These are phyloP conservation scores for Elymus sibiricus DNA, from an alignment of 176 grass and related monocot genomes.

Conservation along the genomic window DNA sequence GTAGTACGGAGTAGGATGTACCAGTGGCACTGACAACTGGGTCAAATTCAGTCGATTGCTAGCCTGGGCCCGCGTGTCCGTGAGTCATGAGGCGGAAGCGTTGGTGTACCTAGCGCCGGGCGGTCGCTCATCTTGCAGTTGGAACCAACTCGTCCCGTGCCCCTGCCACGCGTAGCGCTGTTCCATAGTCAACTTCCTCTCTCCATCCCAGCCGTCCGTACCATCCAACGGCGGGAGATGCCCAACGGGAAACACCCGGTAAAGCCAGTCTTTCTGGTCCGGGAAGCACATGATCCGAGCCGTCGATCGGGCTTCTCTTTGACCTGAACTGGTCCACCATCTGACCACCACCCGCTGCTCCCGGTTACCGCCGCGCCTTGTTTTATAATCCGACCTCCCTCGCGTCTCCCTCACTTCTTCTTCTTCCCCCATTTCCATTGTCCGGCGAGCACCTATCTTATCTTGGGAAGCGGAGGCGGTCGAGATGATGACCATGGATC, in stretches of 20 bases:
- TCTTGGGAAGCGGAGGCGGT: neutral
- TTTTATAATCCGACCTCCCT: slow-evolving; percentile 18
- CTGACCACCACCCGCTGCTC: neutral
- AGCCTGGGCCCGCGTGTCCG: neutral
- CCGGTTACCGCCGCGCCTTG: neutral
- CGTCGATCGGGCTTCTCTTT: neutral
- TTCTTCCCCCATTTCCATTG: neutral
- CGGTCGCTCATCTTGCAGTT: slow-evolving; percentile 1
- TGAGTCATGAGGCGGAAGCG: rapidly evolving
- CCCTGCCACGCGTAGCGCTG: neutral
- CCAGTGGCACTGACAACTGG: neutral
- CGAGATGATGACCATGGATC: slow-evolving; percentile 43
- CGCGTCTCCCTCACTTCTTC: neutral
- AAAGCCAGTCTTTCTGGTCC: too few relatives aligned
- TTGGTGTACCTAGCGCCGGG: neutral
- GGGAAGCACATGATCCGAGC: neutral
- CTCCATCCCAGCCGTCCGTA: slow-evolving; percentile 11
- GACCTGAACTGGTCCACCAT: neutral
- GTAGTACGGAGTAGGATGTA: neutral
- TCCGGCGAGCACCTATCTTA: slow-evolving; percentile 13
- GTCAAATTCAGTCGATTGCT: rapidly evolving
- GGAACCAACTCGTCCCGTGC: slow-evolving; percentile 18
- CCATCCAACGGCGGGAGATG: neutral
- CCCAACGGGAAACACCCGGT: neutral
- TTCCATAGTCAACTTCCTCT: slow-evolving; percentile 23